Base-by-base conservation (phyloP, 768 basidiomycete genomes). In the Hericium alpestre region DNA sequence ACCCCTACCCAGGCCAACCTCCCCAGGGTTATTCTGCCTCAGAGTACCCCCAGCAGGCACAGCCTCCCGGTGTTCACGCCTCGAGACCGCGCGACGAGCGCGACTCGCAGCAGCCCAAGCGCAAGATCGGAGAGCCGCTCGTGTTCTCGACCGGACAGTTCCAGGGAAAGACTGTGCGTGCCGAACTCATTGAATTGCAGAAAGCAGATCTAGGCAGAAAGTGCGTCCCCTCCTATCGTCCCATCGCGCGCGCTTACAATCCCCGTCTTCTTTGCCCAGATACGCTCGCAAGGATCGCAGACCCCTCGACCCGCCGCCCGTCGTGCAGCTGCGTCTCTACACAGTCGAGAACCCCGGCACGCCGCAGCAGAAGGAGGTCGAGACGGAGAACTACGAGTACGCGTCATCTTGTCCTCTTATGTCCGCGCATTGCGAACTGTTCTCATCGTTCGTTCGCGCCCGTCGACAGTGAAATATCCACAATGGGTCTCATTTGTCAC, bases 401-500 rank as follows among this genome's bases (percentile, higher is more conserved):
- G 59, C 55, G 11, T 54, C 37, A 20, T 18, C 12, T 4, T 48
- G 7, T 54, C 25, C 22, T 49, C 37, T 18, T 12, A 46, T 56
- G 25, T 56, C 22, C 37, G 43, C 52, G 40, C 56, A 59, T 58
- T 65, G 18, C 47, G 9, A 32, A 22, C 47, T 40, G 52, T n/a
- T 16, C 47, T 43, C 61, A 48, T 57, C n/a, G 23, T 54, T 23
- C n/a, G 0, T 2, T 9, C n/a, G 52, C 9, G n/a, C 27, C 8
- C 47, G 27, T 37, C 53, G 8, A 18, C 64, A 88, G 87, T 46
- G 77, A 79, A 43, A 68, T 85, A 48, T 79, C 83, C 55, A 73
- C 73, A n/a, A 74, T 81, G 32, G 89, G 88, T 2, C 73, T 89
- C 12, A 66, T 91, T 15, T 90, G 89, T 68, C 86, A 83, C 2